Conservation (phyloP, 225 moss, liverwort and hornwort genomes). For the Marchantia paleacea region DNA sequence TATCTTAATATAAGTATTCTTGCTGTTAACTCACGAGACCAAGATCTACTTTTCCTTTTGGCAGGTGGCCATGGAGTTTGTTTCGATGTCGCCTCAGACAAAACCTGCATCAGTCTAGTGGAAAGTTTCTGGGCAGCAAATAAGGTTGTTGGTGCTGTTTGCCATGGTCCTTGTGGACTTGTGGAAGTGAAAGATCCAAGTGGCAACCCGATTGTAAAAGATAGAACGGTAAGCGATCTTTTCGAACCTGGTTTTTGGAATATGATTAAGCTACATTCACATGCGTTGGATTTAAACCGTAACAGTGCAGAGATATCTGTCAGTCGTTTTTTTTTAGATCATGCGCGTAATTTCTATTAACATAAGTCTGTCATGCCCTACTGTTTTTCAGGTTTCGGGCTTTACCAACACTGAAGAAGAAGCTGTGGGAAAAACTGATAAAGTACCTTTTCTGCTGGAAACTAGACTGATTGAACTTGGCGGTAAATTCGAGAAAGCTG, state of each 20-base stretch:
- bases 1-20: too few species aligned
- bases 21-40: background rate
- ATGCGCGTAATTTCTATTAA: too few species aligned
- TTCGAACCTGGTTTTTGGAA: too few species aligned
- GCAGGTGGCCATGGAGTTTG: conserved; percentile 79
- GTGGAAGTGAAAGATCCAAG: conserved; percentile 41
- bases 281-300: too few species aligned
- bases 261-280: too few species aligned
- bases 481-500: conserved; percentile 49
- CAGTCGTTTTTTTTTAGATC: too few species aligned
- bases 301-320: too few species aligned
- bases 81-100: conserved; percentile 51
- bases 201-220: conserved; percentile 67
- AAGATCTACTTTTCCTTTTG: background rate
- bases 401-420: conserved; percentile 72
- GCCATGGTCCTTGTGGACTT: conserved; percentile 68
- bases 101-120: conserved; percentile 37
- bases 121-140: conserved; percentile 68
- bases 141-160: conserved; percentile 66
- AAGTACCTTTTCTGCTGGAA: conserved; percentile 43
- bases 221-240: conserved; percentile 49
- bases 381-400: conserved; percentile 41
- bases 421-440: conserved; percentile 40
- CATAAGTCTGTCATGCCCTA: too few species aligned
- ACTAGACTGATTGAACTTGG: conserved; percentile 44